These are phyloP conservation scores for Parathielavia appendiculata DNA, from an alignment of 495 filamentous ascomycete genomes.

Conservation along the genomic window DNA sequence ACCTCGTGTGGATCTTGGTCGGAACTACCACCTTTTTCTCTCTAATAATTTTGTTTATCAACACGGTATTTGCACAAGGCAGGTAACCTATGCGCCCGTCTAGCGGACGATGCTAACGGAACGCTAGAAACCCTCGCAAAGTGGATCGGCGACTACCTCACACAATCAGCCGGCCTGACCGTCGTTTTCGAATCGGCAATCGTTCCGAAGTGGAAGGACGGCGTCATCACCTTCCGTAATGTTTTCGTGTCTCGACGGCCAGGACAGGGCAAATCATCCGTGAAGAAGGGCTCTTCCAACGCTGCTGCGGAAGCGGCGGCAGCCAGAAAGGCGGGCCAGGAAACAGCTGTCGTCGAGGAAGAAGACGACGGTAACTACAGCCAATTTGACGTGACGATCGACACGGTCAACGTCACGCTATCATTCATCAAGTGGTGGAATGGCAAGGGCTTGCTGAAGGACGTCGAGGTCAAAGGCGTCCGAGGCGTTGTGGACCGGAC, in stretches of 20 bases:
- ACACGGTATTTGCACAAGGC: constrained; percentile 95
- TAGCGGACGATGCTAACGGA: background rate
- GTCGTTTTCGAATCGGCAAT: constrained; percentile 98
- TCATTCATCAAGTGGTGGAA: constrained; percentile 98
- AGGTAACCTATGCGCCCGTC: constrained; percentile 21
- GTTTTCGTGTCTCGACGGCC: constrained; percentile 92
- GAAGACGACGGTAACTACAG: constrained; percentile 95
- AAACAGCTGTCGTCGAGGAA: constrained; percentile 35
- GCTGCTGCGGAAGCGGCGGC: constrained; percentile 83
- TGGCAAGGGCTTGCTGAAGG: constrained; percentile 82
- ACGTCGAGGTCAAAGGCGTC: constrained; percentile 94
- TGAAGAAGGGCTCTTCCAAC: constrained; percentile 87
- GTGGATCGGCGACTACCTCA: constrained; percentile 93
- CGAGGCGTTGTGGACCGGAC: constrained; percentile 92
- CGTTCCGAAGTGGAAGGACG: constrained; percentile 88
- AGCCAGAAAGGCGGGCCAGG: constrained; percentile 50
- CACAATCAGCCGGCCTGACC: constrained; percentile 87
- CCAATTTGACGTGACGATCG: constrained; percentile 92
- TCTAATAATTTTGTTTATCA: constrained; percentile 78
- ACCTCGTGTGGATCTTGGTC: constrained; percentile 88
- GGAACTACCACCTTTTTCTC: constrained; percentile 98
- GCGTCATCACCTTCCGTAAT: constrained; percentile 93
- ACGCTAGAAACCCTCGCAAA: constrained; percentile 77
- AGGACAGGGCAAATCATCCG: constrained; percentile 68
- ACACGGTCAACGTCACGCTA: constrained; percentile 93